Base-by-base conservation (phyloP, 257 asterid genomes). In the Echites panduratus region DNA sequence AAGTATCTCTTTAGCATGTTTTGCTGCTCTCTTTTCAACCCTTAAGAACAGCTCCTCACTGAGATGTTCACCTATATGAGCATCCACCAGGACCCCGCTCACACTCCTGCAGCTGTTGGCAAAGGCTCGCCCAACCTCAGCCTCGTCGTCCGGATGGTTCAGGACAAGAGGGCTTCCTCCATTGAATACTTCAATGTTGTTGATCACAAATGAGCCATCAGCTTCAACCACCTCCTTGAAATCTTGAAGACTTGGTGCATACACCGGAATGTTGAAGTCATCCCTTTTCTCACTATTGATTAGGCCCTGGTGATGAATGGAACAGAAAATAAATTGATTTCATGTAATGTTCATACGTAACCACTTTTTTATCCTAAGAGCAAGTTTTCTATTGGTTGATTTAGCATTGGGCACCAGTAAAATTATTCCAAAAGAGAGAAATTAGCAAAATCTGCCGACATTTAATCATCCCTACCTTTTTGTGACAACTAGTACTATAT, bases 101-200 rank as follows among this genome's bases (percentile, higher is more conserved):
- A 95, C 91, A 26, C 98, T 95, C 20, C 95, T 85, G 67, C 98
- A 95, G 68, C 96, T 92, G 75, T 74, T 92, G 73, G 96, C 98
- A 5, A 95, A 77, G 24, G 92, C 98, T 9, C 88, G 94, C 38
- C 99, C 99, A 11, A 92, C 77, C 88, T 95, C 99, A 0, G 83
- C 92, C n/a, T 83, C 86, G 38, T 95, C 96, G 1, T 87, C 92
- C 0, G 98, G 97, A 62, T 82, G 91, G 81, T 69, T 84, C 20
- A 95, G 96, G 68, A 95, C 98, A 59, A 92, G 86, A 8, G 99
- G 99, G 79, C 99, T 94, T 0, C 99, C 99, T 10, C 97, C 98
- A 43, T 86, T 72, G 80, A 92, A 86, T 2, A 92, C 89, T 24
- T 92, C 90, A 0, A 95, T 94, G 82, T 82, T 86, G 81, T 92